Base-by-base conservation (phyloP, 75 land plant species). In the Ceratopteris richardii region DNA sequence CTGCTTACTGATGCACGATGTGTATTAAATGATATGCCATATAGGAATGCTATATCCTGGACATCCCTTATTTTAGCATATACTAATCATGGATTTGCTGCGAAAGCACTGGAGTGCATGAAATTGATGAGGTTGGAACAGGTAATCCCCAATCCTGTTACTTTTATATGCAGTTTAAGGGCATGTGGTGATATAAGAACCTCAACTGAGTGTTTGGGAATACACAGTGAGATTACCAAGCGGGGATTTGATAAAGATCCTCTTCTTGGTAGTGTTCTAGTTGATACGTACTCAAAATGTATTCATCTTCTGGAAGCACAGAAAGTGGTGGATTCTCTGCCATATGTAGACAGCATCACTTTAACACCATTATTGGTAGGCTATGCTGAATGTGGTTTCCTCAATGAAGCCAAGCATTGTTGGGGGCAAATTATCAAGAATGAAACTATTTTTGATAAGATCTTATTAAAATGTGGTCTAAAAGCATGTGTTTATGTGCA, bases 231-330 rank as follows among this genome's bases (percentile, higher is more conserved):
- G 48, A 66, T 69, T 9, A 25, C 66, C 5, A 70, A 67, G 56
- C 31, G 47, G 30, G 84, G 80, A 24, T 68, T 71, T 27, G 71
- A 70, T 14, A n/a, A 29, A 7, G 77, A 81, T 56, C 54, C 31
- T 18, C 67, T 62, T 51, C 71, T 73, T 12, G 74, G 64, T 10
- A 81, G 72, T 31, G 43, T 74, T 11, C 18, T 81, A 23, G 25
- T 81, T 44, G 73, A 68, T 17, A 73, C 73, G 77, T 81, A 81
- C 44, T 56, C 64, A 11, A 74, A 61, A 46, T 73, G 61, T 60
- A 29, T 61, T 17, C 57, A 60, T 0, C 13, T 70, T 40, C 63
- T 14, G 25, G 46, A 60, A 10, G 77, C 75, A 43, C 43, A 27
- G 2, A 70, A 50, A 40, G 50, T 71, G 13, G 77, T 81, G 46